phyloP scores from a whole-genome alignment of 2,329 filamentous ascomycete genomes.

The Pseudomassariella vexata region DNA sequence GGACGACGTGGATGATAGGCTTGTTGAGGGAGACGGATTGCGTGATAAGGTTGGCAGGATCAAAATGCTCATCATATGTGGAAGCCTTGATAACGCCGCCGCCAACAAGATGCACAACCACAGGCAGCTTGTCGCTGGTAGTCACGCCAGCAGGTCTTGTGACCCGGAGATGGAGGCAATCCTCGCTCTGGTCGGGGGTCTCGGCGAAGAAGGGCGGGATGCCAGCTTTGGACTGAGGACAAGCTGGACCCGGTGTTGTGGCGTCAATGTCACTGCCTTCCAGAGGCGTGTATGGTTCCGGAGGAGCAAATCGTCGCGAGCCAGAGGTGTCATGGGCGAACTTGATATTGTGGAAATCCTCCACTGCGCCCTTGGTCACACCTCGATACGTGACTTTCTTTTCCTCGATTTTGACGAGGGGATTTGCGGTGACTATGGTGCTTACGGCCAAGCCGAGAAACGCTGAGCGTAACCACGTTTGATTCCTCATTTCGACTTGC shows the following conservation, averaged over 20 bases:
- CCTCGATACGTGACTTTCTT: slow-evolving; percentile 16
- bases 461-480: no score
- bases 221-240: slow-evolving; percentile 16
- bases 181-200: slow-evolving; percentile 18
- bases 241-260: slow-evolving; percentile 17
- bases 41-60: slow-evolving; percentile 15
- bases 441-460: no score
- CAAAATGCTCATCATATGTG: slow-evolving; percentile 17
- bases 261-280: slow-evolving; percentile 16
- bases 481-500: no score
- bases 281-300: slow-evolving; percentile 15
- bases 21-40: slow-evolving; percentile 13
- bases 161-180: slow-evolving; percentile 20
- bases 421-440: no score
- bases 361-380: slow-evolving; percentile 9
- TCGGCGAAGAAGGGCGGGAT: slow-evolving; percentile 18
- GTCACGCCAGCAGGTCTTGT: slow-evolving; percentile 15
- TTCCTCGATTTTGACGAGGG: no score
- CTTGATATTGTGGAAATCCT: slow-evolving; percentile 21
- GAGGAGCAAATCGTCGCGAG: slow-evolving; percentile 19
- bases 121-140: slow-evolving; percentile 14
- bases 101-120: slow-evolving; percentile 17
- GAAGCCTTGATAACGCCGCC: slow-evolving; percentile 22
- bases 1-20: slow-evolving; percentile 19
- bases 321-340: slow-evolving; percentile 21